Percentiles rank a stretch among this genome's conserved stretches.
phyloP scores from a whole-genome alignment of 2,329 filamentous ascomycete species.

The Ophiocordyceps sinensis region DNA sequence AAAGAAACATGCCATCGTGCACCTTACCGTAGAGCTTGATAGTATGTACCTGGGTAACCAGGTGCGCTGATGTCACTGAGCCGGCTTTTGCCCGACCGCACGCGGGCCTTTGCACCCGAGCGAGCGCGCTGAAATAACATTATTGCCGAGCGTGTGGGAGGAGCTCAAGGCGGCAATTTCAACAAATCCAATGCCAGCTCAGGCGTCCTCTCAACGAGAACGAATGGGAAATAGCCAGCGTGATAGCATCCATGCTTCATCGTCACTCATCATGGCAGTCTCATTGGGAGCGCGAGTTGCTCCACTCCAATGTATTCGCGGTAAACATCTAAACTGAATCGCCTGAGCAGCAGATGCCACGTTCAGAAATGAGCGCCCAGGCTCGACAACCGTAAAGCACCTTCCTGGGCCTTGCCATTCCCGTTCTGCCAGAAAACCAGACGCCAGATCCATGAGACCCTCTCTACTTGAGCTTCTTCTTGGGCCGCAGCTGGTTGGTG shows the following conservation, averaged over 20 bases:
- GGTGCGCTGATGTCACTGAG: neutral
- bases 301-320: slow-evolving; percentile 9
- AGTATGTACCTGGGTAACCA: no score
- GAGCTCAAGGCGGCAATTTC: no score
- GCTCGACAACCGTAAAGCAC: slow-evolving; percentile 20
- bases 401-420: slow-evolving; percentile 19
- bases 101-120: neutral
- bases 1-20: no score
- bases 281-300: neutral
- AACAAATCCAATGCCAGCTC: no score
- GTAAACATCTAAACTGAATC: slow-evolving; percentile 16
- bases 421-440: slow-evolving; percentile 26
- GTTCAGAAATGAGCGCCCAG: slow-evolving; percentile 23
- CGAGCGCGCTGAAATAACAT: neutral
- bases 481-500: slow-evolving; percentile 99
- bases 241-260: no score
- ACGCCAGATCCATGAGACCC: slow-evolving; percentile 29
- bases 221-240: no score
- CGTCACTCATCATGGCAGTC: no score
- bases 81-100: slow-evolving; percentile 4
- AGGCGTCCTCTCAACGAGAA: no score
- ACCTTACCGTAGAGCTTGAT: no score
- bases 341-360: slow-evolving; percentile 19
- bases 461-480: slow-evolving; percentile 95
- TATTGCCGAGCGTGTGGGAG: no score